phyloP scores from a whole-genome alignment of 2,329 filamentous ascomycete species.

The Tolypocladium paradoxum region DNA sequence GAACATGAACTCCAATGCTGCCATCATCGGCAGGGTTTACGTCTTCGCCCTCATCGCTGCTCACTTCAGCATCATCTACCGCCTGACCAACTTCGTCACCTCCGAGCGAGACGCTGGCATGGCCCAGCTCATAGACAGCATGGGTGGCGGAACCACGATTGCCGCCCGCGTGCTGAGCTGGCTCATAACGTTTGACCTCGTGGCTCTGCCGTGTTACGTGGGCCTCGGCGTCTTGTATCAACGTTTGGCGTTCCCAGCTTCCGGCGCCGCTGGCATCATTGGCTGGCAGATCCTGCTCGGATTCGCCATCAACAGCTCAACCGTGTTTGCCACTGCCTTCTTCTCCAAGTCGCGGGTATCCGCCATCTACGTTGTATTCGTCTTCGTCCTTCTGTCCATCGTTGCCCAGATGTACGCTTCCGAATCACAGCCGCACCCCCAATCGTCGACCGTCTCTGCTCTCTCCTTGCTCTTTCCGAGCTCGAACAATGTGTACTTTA shows the following conservation, averaged over 20 bases:
- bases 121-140: conserved; percentile 20
- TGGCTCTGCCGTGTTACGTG: conserved; percentile 26
- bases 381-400: conserved; percentile 17
- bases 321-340: conserved; percentile 41
- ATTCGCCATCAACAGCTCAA: conserved; percentile 49
- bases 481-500: conserved; percentile 13
- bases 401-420: conserved; percentile 8
- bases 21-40: conserved; percentile 8
- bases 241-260: conserved; percentile 15
- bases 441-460: neutral
- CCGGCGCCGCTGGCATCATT: conserved; percentile 20
- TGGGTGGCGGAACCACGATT: conserved; percentile 31
- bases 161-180: conserved; percentile 14
- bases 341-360: conserved; percentile 21
- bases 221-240: conserved; percentile 25
- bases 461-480: conserved; percentile 13
- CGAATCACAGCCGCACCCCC: conserved; percentile 3
- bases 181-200: conserved; percentile 14
- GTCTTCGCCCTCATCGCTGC: conserved; percentile 13
- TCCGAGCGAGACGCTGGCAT: conserved; percentile 20
- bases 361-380: conserved; percentile 18
- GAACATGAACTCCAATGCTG: neutral
- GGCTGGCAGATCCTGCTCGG: conserved; percentile 36
- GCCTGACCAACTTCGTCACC: conserved; percentile 12
- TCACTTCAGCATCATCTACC: conserved; percentile 11